These are phyloP conservation scores for Phaeosphaeriaceae sp. DNA, from an alignment of 2,329 filamentous ascomycete genomes.

Conservation along the genomic window DNA sequence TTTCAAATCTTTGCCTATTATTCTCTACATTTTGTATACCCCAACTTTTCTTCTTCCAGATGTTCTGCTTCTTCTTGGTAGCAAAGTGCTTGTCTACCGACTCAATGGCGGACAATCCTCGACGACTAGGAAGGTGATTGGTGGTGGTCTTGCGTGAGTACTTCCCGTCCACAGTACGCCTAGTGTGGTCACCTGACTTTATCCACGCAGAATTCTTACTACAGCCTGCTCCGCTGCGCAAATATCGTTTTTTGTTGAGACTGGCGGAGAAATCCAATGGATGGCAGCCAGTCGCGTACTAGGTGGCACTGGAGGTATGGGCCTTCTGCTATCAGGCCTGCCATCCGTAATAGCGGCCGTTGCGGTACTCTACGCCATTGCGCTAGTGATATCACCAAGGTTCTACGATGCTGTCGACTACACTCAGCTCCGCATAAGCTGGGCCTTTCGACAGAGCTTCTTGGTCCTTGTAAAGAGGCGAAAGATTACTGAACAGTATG, in stretches of 20 bases:
- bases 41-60: constrained; percentile 23
- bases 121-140: constrained; percentile 7
- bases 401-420: constrained; percentile 18
- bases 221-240: constrained; percentile 20
- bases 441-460: constrained; percentile 11
- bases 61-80: constrained; percentile 18
- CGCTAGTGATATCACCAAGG: constrained; percentile 13
- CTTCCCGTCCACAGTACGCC: background rate
- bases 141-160: constrained; percentile 18
- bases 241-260: constrained; percentile 22
- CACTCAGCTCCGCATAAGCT: constrained; percentile 6
- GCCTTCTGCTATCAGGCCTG: constrained; percentile 18
- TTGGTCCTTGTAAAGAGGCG: constrained; percentile 8
- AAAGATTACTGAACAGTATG: constrained; percentile 8
- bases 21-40: constrained; percentile 23
- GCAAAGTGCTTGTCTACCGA: constrained; percentile 21
- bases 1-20: constrained; percentile 18
- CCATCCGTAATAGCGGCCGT: constrained; percentile 14
- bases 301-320: constrained; percentile 22
- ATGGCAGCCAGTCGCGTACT: constrained; percentile 23
- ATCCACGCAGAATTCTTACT: constrained; percentile 12
- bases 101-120: constrained; percentile 17
- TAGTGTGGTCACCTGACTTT: constrained; percentile 6
- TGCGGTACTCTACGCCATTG: constrained; percentile 12
- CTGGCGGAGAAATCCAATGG: constrained; percentile 26